A percentile compares a stretch with the other conserved stretches of the same genome.
Evolutionary conservation across 441 rosid genomes (phyloP).

Genomic region (Breynia disticha): DNA sequence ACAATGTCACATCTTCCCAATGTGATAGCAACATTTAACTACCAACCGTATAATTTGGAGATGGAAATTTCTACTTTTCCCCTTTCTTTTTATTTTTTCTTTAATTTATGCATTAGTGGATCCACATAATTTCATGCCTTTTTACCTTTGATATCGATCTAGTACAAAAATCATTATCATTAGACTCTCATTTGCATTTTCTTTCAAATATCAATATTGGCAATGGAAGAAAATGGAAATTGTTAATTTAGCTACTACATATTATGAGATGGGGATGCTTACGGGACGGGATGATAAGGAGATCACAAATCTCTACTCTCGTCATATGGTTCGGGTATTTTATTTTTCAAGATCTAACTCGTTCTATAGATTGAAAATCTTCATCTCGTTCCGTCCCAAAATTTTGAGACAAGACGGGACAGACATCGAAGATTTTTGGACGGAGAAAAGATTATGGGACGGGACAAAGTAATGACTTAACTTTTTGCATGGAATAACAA

Average conservation of each 20-base stretch:
- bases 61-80: background rate
- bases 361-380: too few species aligned
- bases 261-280: too few species aligned
- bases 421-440: too few species aligned
- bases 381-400: too few species aligned
- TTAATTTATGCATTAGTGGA: background rate
- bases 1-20: slow-evolving; percentile 5
- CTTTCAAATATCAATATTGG: background rate
- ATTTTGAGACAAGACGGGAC: too few species aligned
- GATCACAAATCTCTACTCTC: too few species aligned
- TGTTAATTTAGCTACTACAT: background rate
- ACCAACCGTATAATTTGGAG: slow-evolving; percentile 1
- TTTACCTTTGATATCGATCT: slow-evolving; percentile 6
- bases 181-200: slow-evolving; percentile 14
- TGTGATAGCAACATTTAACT: slow-evolving; percentile 15
- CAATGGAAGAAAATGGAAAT: background rate
- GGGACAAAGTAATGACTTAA: too few species aligned
- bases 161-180: slow-evolving; percentile 11
- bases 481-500: too few species aligned
- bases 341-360: too few species aligned
- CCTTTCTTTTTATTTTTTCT: slow-evolving; percentile 3
- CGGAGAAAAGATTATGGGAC: too few species aligned
- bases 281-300: too few species aligned
- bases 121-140: background rate
- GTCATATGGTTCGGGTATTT: too few species aligned